A percentile compares a stretch with the other conserved stretches of the same genome.
phyloP scores from a whole-genome alignment of 2,329 filamentous ascomycete genomes.

The Furcasterigmium furcatum region DNA sequence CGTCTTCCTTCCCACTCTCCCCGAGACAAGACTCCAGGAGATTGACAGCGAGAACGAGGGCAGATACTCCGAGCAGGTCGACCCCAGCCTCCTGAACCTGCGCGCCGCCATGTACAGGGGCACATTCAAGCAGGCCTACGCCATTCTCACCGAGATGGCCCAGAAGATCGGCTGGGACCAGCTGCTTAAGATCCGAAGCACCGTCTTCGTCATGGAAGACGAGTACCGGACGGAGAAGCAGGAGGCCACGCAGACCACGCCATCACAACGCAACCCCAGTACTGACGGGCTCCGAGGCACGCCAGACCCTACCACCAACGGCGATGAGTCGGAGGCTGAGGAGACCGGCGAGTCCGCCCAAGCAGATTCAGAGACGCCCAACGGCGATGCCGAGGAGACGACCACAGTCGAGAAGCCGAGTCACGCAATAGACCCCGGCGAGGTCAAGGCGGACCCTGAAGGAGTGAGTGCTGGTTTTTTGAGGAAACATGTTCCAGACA shows the following conservation, averaged over 20 bases:
- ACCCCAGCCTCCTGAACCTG: slow-evolving; percentile 80
- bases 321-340: slow-evolving; percentile 32
- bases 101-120: slow-evolving; percentile 89
- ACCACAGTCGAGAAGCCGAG: slow-evolving; percentile 70
- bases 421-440: slow-evolving; percentile 73
- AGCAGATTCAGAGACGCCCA: slow-evolving; percentile 21
- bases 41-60: slow-evolving; percentile 89
- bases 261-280: slow-evolving; percentile 69
- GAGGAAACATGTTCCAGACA: no score
- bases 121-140: slow-evolving; percentile 93
- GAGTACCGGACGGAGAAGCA: slow-evolving; percentile 91
- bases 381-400: slow-evolving; percentile 35
- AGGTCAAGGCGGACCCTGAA: slow-evolving; percentile 72
- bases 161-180: slow-evolving; percentile 98
- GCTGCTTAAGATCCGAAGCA: slow-evolving; percentile 87
- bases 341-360: slow-evolving; percentile 26
- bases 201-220: slow-evolving; percentile 99
- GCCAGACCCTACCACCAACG: slow-evolving; percentile 55
- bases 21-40: slow-evolving; percentile 89
- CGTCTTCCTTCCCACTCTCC: slow-evolving; percentile 80
- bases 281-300: slow-evolving; percentile 73
- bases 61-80: slow-evolving; percentile 79
- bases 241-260: slow-evolving; percentile 44
- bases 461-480: slow-evolving; percentile 45
- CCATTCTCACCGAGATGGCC: slow-evolving; percentile 90